These are phyloP conservation scores for Peniophora sp. DNA, from an alignment of 1,284 basidiomycete species.

Conservation along the genomic window DNA sequence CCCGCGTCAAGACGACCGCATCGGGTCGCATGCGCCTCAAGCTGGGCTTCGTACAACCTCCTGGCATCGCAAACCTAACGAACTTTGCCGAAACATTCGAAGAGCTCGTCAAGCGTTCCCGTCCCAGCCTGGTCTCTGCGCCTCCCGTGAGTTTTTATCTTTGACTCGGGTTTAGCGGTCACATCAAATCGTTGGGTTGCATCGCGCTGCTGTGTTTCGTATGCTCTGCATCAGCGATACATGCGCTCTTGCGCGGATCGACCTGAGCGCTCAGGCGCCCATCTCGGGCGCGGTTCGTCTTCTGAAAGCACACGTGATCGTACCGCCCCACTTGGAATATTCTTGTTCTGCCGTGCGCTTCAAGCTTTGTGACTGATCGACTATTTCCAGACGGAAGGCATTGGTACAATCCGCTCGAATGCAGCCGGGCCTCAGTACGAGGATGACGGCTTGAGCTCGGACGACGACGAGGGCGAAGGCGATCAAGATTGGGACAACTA, in stretches of 20 bases:
- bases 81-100: conserved; percentile 52
- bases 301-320: no score
- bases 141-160: conserved; percentile 61
- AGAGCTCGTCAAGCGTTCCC: conserved; percentile 58
- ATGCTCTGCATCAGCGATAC: background rate
- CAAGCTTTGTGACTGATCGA: background rate
- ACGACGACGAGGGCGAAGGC: conserved; percentile 33
- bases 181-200: background rate
- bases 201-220: conserved; percentile 1
- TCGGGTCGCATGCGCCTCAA: conserved; percentile 66
- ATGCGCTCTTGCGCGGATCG: no score
- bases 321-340: no score
- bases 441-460: conserved; percentile 72
- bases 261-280: no score
- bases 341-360: background rate
- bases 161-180: background rate
- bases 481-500: conserved; percentile 10
- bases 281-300: no score
- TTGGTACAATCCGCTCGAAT: conserved; percentile 76
- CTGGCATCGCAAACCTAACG: conserved; percentile 27
- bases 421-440: conserved; percentile 49
- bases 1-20: conserved; percentile 50
- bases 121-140: conserved; percentile 64
- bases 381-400: conserved; percentile 66
- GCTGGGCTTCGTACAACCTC: conserved; percentile 63